These are phyloP conservation scores for Pyrenochaeta sp. DNA, from an alignment of 2,329 filamentous ascomycete species.

Conservation along the genomic window DNA sequence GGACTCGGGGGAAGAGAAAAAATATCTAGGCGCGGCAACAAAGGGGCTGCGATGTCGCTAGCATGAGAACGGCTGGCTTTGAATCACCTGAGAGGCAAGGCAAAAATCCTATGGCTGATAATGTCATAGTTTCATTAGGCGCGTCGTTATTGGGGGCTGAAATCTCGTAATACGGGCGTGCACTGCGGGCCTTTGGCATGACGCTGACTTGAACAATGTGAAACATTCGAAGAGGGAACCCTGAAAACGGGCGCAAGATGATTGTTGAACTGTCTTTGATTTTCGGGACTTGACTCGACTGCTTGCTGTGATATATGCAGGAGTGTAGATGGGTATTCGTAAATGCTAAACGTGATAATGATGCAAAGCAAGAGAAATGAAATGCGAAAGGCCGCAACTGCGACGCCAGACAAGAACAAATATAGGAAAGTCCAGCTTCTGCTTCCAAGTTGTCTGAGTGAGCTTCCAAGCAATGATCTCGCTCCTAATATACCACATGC, in stretches of 20 bases:
- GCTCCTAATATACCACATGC: background rate
- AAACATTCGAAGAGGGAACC: no score
- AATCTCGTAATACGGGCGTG: background rate
- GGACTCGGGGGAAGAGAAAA: background rate
- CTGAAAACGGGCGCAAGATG: background rate
- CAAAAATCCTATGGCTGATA: background rate
- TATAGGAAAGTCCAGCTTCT: background rate
- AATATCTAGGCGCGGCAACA: background rate
- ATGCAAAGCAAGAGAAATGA: background rate
- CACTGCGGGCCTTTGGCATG: background rate
- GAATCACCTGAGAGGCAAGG: background rate
- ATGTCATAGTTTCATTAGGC: background rate
- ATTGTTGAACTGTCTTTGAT: background rate
- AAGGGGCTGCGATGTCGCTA: background rate
- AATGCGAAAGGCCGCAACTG: background rate
- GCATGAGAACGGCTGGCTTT: background rate
- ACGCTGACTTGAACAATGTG: background rate
- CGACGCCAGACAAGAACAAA: background rate
- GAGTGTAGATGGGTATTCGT: slow-evolving; percentile 11
- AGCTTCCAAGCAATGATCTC: background rate
- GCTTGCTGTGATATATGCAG: background rate
- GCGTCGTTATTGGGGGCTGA: background rate
- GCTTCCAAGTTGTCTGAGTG: background rate
- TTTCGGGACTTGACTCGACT: background rate
- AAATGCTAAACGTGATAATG: slow-evolving; percentile 3